Evolutionary conservation across 257 asterid species (phyloP).

Genomic region (Nicotiana otophora): DNA sequence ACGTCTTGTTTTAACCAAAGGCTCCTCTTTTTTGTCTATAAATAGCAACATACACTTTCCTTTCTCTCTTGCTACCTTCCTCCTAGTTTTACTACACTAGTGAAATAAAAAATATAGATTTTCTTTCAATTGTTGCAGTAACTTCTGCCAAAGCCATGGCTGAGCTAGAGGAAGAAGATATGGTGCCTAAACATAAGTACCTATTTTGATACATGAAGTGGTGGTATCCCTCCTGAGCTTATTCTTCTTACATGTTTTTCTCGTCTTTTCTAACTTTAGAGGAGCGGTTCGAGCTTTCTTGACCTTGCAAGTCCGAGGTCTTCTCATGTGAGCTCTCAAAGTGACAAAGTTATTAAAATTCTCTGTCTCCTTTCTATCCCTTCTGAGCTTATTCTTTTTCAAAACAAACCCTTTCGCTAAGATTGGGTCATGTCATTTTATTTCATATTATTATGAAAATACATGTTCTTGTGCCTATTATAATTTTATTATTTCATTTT

Average conservation of each 20-base stretch:
- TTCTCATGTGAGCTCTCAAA: neutral
- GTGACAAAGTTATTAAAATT: neutral
- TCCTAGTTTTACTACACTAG: neutral
- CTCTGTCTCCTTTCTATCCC: neutral
- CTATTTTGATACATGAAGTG: neutral
- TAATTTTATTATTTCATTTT: too few species aligned
- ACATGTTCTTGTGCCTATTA: neutral
- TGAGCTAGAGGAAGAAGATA: neutral
- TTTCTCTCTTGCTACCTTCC: neutral
- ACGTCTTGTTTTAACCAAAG: neutral
- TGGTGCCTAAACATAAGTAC: neutral
- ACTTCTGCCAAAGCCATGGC: too few species aligned
- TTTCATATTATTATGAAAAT: neutral
- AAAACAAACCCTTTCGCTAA: neutral
- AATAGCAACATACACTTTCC: neutral
- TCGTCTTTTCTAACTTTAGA: neutral
- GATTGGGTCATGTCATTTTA: neutral
- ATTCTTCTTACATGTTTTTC: neutral
- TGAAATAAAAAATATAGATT: too few species aligned
- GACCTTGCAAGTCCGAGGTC: slow-evolving; percentile 10
- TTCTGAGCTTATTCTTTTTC: neutral
- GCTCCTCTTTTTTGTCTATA: neutral
- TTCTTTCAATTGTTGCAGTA: too few species aligned
- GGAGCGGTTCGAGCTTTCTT: neutral
- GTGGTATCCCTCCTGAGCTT: slow-evolving; percentile 3